These are phyloP conservation scores for Caloboletus firmus DNA, from an alignment of 1,284 basidiomycete species.

Conservation along the genomic window DNA sequence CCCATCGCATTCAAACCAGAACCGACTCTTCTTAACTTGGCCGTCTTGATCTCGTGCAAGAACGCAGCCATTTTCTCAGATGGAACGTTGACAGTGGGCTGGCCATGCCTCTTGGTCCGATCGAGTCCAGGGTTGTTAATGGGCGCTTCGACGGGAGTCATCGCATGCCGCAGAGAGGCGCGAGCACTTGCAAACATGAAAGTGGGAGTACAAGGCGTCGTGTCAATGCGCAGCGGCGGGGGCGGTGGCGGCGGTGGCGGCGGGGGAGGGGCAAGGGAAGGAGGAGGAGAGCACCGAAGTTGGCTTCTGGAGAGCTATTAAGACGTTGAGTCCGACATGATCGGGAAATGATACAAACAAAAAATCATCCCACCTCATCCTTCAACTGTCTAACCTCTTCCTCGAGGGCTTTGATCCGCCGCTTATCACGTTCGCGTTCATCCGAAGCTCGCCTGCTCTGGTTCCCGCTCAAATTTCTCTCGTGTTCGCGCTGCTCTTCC, in stretches of 20 bases:
- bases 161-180: constrained; percentile 60
- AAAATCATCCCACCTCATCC: constrained; percentile 51
- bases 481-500: constrained; percentile 47
- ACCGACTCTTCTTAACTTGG: constrained; percentile 56
- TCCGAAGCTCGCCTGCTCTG: constrained; percentile 30
- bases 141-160: constrained; percentile 58
- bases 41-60: constrained; percentile 73
- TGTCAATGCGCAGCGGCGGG: constrained; percentile 36
- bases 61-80: constrained; percentile 81
- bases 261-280: constrained; percentile 17
- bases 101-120: constrained; percentile 44
- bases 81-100: constrained; percentile 66
- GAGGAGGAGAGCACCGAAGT: constrained; percentile 13
- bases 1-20: constrained; percentile 18
- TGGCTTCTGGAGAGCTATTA: constrained; percentile 47
- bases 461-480: constrained; percentile 29
- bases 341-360: background rate
- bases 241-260: constrained; percentile 54
- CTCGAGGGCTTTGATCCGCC: constrained; percentile 63
- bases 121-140: constrained; percentile 48
- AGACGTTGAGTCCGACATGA: background rate
- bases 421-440: constrained; percentile 57
- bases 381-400: constrained; percentile 61
- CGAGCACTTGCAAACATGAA: constrained; percentile 56
- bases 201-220: constrained; percentile 35